Evolutionary conservation across 2,329 filamentous ascomycete species (phyloP).

Genomic region (Claviceps fusiformis): DNA sequence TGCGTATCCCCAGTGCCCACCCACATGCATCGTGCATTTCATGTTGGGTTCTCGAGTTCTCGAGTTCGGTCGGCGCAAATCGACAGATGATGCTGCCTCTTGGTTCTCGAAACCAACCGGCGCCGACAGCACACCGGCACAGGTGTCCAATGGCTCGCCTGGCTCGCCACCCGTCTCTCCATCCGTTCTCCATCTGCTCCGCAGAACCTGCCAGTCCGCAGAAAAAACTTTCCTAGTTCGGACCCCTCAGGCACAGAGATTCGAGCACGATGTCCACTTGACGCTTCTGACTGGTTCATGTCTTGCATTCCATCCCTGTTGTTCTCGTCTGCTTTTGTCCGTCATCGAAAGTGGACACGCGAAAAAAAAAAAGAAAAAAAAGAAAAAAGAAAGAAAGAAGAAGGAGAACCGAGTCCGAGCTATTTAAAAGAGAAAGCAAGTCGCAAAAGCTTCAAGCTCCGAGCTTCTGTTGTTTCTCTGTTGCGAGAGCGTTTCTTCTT

Average conservation of each 20-base stretch:
- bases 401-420: no score
- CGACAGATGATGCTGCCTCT: background rate
- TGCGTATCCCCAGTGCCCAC: background rate
- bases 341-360: background rate
- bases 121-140: background rate
- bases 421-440: background rate
- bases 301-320: background rate
- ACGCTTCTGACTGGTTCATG: conserved; percentile 9
- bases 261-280: conserved; percentile 9
- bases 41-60: no score
- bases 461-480: background rate
- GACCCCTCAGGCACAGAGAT: conserved; percentile 6
- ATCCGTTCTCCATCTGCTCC: background rate
- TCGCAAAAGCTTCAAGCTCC: background rate
- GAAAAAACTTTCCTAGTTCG: conserved; percentile 4
- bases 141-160: background rate
- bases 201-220: background rate
- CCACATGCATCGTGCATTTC: background rate
- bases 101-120: background rate
- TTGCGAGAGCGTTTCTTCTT: background rate
- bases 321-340: conserved; percentile 1
- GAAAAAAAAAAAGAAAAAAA: no score
- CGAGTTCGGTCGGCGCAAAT: background rate
- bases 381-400: no score
- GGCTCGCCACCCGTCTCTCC: background rate